These are phyloP conservation scores for Puccinia polysora DNA, from an alignment of 1,284 basidiomycete genomes.

Conservation along the genomic window DNA sequence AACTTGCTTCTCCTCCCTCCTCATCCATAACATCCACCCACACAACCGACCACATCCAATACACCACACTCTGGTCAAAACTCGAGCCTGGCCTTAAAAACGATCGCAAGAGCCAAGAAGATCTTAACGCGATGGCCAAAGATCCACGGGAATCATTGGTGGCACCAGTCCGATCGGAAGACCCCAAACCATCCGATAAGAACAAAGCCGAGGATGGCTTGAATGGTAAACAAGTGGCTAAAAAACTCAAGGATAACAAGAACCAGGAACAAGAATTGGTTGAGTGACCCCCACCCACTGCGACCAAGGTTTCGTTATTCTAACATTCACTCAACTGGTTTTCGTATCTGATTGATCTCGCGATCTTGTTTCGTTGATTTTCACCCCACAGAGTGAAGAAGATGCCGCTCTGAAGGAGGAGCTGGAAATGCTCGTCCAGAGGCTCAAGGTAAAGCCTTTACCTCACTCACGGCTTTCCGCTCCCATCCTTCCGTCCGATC, in stretches of 20 bases:
- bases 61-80: too few relatives aligned
- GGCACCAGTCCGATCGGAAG: slow-evolving; percentile 23
- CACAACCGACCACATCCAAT: too few relatives aligned
- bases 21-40: too few relatives aligned
- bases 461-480: neutral
- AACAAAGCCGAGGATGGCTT: slow-evolving; percentile 19
- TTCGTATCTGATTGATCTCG: too few relatives aligned
- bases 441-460: slow-evolving; percentile 66
- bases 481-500: too few relatives aligned
- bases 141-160: slow-evolving; percentile 19
- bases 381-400: slow-evolving; percentile 62
- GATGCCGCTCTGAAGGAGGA: slow-evolving; percentile 90
- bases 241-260: slow-evolving; percentile 37
- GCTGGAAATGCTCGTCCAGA: slow-evolving; percentile 94
- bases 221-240: slow-evolving; percentile 37
- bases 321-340: too few relatives aligned
- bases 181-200: slow-evolving; percentile 12
- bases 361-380: neutral
- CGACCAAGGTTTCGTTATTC: too few relatives aligned
- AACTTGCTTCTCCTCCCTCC: too few relatives aligned
- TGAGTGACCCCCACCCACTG: too few relatives aligned
- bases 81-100: too few relatives aligned
- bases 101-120: too few relatives aligned
- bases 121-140: slow-evolving; percentile 29
- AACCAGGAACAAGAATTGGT: slow-evolving; percentile 41